Evolutionary conservation across 345 rosid genomes (phyloP).

Genomic region (Excoecaria agallocha): DNA sequence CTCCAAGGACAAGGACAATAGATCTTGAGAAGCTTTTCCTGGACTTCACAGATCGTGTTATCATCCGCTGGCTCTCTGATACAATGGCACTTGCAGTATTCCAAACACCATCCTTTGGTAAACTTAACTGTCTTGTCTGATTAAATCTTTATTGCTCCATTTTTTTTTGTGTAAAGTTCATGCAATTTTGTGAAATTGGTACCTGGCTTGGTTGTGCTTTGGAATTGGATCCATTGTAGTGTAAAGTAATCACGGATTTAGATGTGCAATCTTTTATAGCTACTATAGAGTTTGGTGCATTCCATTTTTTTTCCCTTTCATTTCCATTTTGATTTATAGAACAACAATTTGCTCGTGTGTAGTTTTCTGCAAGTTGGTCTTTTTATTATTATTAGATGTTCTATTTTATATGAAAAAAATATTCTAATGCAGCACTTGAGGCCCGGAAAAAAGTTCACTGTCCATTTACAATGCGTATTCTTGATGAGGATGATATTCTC

Average conservation of each 20-base stretch:
- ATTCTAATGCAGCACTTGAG: constrained; percentile 62
- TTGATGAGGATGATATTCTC: constrained; percentile 63
- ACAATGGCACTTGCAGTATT: constrained; percentile 89
- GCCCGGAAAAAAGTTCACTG: constrained; percentile 50
- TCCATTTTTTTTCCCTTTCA: background rate
- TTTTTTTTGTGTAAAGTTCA: background rate
- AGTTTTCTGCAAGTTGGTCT: background rate
- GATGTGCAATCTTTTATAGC: too few species aligned
- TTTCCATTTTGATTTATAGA: background rate
- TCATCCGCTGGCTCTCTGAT: constrained; percentile 90
- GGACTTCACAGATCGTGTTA: constrained; percentile 56
- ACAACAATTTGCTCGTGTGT: background rate
- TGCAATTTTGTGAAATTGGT: too few species aligned
- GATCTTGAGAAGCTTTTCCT: constrained; percentile 76
- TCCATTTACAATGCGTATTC: constrained; percentile 64
- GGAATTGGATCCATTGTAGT: background rate
- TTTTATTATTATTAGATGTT: background rate
- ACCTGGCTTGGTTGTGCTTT: background rate
- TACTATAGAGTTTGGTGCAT: background rate
- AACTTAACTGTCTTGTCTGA: background rate
- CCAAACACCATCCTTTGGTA: constrained; percentile 70
- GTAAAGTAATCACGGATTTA: too few species aligned
- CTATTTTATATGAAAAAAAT: background rate
- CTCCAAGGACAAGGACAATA: constrained; percentile 67
- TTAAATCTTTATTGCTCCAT: background rate